phyloP scores from a whole-genome alignment of 305 asterid genomes.

The Solanum hybrid region DNA sequence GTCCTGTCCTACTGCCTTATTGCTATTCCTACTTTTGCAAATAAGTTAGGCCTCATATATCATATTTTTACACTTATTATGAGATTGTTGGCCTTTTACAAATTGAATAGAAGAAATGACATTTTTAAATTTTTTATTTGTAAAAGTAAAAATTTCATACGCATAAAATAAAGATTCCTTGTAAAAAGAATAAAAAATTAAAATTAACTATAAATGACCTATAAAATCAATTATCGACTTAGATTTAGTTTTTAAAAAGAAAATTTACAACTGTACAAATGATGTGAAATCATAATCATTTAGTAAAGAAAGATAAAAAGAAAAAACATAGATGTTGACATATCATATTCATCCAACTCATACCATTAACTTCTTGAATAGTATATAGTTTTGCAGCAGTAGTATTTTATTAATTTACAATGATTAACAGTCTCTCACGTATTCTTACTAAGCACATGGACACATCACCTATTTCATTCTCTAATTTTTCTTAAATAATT shows the following conservation, averaged over 20 bases:
- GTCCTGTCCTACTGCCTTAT: neutral
- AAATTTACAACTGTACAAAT: neutral
- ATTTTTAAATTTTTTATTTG: neutral
- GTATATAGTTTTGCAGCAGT: neutral
- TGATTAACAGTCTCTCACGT: slow-evolving; percentile 9
- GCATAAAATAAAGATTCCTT: neutral
- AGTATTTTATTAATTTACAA: slow-evolving; percentile 14
- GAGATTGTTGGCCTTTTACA: neutral
- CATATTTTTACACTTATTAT: neutral
- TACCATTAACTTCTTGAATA: slow-evolving; percentile 11
- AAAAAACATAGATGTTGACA: slow-evolving; percentile 28
- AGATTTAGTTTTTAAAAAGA: neutral
- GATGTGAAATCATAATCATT: neutral
- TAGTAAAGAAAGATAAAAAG: slow-evolving; percentile 1
- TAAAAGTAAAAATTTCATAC: neutral
- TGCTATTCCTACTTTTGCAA: neutral
- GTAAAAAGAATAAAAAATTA: too few relatives aligned
- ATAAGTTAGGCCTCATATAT: neutral
- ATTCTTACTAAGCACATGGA: neutral
- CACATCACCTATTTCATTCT: slow-evolving; percentile 10
- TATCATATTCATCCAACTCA: slow-evolving; percentile 38
- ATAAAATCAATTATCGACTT: neutral
- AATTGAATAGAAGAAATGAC: neutral
- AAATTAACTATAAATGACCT: neutral
- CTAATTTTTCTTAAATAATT: neutral